Conservation (phyloP, 129 eudicot species). For the Flaveria sonorensis region DNA sequence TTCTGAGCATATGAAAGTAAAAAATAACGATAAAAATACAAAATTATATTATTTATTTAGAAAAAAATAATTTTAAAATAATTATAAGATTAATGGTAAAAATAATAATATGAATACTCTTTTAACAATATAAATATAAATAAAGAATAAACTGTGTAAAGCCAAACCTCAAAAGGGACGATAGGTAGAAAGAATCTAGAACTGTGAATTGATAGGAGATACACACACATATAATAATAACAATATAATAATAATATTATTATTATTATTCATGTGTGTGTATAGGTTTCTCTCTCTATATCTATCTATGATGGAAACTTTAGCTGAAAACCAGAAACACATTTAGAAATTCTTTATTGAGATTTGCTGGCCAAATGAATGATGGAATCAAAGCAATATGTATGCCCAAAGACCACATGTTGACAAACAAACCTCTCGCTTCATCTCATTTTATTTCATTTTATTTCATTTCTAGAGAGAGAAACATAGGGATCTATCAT, state of each 20-base stretch:
- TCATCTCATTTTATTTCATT: constrained; percentile 40
- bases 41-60: too few species aligned
- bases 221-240: not conserved
- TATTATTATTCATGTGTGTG: not conserved
- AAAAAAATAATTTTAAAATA: too few species aligned
- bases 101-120: too few species aligned
- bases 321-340: constrained; percentile 41
- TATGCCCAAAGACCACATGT: constrained; percentile 44
- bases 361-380: constrained; percentile 49
- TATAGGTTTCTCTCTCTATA: constrained; percentile 21
- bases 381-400: constrained; percentile 52
- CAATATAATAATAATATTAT: not conserved
- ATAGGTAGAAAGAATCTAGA: constrained; percentile 42
- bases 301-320: not conserved
- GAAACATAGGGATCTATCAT: constrained; percentile 21
- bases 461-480: constrained; percentile 44
- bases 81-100: too few species aligned
- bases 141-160: constrained; percentile 24
- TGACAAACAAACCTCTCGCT: constrained; percentile 39
- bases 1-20: too few species aligned
- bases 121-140: too few species aligned
- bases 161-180: constrained; percentile 35
- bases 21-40: too few species aligned
- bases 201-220: constrained; percentile 37
- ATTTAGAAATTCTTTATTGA: constrained; percentile 25